phyloP scores from a whole-genome alignment of 78 protist species.

The Isochrysis galbana region DNA sequence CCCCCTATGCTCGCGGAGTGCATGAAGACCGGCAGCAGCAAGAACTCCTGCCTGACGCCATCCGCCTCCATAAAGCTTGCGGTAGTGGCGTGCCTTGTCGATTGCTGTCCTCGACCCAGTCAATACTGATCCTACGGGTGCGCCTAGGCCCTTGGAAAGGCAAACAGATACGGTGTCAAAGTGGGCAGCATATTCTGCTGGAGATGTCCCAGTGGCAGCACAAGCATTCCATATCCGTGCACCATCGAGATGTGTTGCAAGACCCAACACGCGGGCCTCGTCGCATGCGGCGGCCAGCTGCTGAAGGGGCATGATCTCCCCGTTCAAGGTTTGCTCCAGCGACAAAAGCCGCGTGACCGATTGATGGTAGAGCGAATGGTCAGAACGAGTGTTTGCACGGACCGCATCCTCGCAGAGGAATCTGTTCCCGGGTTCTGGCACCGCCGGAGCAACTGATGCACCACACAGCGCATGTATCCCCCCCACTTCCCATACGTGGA shows the following conservation, averaged over 20 bases:
- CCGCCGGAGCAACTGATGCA: background rate
- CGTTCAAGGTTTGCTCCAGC: slow-evolving; percentile 56
- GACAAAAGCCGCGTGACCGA: slow-evolving; percentile 32
- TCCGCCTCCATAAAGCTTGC: slow-evolving; percentile 74
- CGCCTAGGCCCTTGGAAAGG: slow-evolving; percentile 74
- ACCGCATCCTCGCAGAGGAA: background rate
- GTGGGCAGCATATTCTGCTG: background rate
- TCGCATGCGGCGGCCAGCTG: background rate
- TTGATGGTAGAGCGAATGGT: slow-evolving; percentile 41
- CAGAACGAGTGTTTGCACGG: background rate
- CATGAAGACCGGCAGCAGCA: too few species aligned
- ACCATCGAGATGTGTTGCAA: slow-evolving; percentile 38
- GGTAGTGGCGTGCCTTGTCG: slow-evolving; percentile 28
- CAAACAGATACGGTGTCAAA: slow-evolving; percentile 48
- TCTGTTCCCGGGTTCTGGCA: background rate
- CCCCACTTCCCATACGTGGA: background rate
- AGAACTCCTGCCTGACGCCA: slow-evolving; percentile 79
- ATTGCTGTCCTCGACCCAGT: slow-evolving; percentile 38
- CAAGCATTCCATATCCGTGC: slow-evolving; percentile 37
- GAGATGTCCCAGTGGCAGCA: background rate
- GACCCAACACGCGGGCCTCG: background rate
- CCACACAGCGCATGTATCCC: background rate
- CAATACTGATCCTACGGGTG: slow-evolving; percentile 73
- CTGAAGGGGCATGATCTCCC: background rate
- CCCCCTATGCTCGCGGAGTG: too few species aligned